phyloP scores from a whole-genome alignment of 768 basidiomycete species.

The Holtermannia corniformis region DNA sequence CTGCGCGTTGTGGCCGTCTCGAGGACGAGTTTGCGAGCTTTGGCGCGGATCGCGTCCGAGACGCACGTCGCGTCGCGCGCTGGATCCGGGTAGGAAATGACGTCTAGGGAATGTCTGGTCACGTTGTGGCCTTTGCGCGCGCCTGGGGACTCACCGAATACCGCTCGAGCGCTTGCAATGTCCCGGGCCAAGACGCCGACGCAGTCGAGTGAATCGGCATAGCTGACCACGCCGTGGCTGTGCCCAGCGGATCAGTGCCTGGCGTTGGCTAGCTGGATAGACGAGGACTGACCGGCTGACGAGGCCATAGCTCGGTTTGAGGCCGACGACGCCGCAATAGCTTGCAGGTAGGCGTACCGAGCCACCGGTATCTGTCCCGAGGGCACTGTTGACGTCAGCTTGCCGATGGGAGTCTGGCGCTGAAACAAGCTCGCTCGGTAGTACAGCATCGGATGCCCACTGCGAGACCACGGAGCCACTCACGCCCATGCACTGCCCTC shows the following conservation, averaged over 20 bases:
- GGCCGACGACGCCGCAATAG: constrained; percentile 81
- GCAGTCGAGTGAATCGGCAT: constrained; percentile 89
- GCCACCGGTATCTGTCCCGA: constrained; percentile 92
- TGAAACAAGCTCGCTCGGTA: too few relatives aligned
- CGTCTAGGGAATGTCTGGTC: constrained; percentile 29
- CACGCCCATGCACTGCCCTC: constrained; percentile 74
- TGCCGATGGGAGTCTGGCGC: too few relatives aligned
- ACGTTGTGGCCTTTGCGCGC: not conserved
- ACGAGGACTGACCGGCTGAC: constrained; percentile 59
- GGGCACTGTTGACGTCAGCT: constrained; percentile 51
- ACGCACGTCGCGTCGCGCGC: constrained; percentile 65
- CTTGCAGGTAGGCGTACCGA: constrained; percentile 87
- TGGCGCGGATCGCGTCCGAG: constrained; percentile 37
- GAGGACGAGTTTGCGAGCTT: constrained; percentile 14
- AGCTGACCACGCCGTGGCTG: constrained; percentile 85
- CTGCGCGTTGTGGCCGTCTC: not conserved
- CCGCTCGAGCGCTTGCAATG: constrained; percentile 47
- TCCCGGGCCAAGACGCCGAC: constrained; percentile 68
- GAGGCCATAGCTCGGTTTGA: constrained; percentile 92
- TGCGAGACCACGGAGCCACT: constrained; percentile 43
- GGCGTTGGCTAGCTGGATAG: not conserved
- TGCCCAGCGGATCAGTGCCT: not conserved
- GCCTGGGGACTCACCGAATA: constrained; percentile 54
- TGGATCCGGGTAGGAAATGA: constrained; percentile 52
- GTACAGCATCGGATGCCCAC: too few relatives aligned